Conservation (phyloP, 768 basidiomycete species). For the Suillus paluster region DNA sequence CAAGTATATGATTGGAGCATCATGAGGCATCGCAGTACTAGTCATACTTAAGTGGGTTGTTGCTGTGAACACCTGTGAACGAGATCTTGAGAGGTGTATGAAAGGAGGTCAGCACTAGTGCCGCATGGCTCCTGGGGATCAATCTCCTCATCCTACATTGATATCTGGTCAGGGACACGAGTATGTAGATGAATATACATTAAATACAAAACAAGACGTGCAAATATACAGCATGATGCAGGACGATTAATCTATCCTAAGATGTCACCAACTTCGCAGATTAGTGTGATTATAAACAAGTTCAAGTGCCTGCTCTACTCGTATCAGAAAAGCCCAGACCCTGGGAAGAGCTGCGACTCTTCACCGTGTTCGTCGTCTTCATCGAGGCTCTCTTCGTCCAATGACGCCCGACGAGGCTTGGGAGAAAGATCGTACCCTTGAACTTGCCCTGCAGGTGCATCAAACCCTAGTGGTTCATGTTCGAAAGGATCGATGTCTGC, state of each 20-base stretch:
- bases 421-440: slow-evolving; percentile 18
- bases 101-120: neutral
- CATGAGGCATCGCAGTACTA: too few species aligned
- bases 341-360: slow-evolving; percentile 46
- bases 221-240: slow-evolving; percentile 15
- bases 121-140: neutral
- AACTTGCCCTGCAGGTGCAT: slow-evolving; percentile 17
- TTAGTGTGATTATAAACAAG: slow-evolving; percentile 2
- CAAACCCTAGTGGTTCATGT: slow-evolving; percentile 30
- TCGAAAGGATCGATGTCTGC: slow-evolving; percentile 40
- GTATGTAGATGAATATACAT: slow-evolving; percentile 16
- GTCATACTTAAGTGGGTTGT: neutral
- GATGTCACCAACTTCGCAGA: slow-evolving; percentile 5
- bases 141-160: neutral
- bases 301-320: neutral
- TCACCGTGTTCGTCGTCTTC: slow-evolving; percentile 31
- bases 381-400: slow-evolving; percentile 20
- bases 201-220: slow-evolving; percentile 26
- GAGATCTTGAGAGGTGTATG: neutral
- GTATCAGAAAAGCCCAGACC: slow-evolving; percentile 45
- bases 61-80: neutral
- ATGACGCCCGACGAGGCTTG: slow-evolving; percentile 33
- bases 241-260: slow-evolving; percentile 19
- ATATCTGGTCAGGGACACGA: neutral
- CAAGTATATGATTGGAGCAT: too few species aligned